Conservation (phyloP, 345 rosid species). For the Cardamine resedifolia region DNA sequence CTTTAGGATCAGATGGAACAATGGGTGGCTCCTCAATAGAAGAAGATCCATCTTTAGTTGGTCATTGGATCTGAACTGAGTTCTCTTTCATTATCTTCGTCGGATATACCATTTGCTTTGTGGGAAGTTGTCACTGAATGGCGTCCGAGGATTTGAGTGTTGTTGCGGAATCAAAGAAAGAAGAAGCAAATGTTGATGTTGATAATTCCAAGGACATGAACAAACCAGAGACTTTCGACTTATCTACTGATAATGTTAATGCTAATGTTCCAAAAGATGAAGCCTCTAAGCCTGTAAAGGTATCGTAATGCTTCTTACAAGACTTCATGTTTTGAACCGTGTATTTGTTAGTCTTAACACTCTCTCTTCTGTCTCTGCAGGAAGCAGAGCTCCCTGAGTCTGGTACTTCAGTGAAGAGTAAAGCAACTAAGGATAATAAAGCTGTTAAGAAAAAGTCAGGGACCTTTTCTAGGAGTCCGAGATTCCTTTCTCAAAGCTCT, state of each 20-base stretch:
- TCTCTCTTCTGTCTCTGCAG: conserved; percentile 39
- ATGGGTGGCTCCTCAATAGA: conserved; percentile 24
- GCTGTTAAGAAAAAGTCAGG: conserved; percentile 46
- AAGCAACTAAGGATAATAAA: conserved; percentile 49
- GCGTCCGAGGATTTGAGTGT: conserved; percentile 53
- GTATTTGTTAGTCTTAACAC: not conserved
- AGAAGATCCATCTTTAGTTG: conserved; percentile 17
- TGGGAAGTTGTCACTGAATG: conserved; percentile 44
- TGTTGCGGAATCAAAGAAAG: conserved; percentile 40
- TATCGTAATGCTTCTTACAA: conserved; percentile 35
- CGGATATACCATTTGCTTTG: not conserved
- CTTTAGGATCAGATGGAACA: conserved; percentile 30
- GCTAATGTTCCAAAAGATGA: conserved; percentile 42
- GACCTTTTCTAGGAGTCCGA: conserved; percentile 47
- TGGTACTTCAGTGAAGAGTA: conserved; percentile 43
- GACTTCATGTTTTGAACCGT: conserved; percentile 19
- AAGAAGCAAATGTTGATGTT: conserved; percentile 36
- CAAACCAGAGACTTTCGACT: conserved; percentile 36
- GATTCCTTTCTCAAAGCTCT: conserved; percentile 62
- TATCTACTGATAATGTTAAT: conserved; percentile 36
- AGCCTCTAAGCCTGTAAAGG: conserved; percentile 44
- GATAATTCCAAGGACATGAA: conserved; percentile 37
- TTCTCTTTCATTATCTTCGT: conserved; percentile 14
- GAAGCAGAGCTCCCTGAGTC: conserved; percentile 35
- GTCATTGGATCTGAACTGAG: conserved; percentile 28